Conservation (phyloP, 495 filamentous ascomycete genomes). For the Penicillium coprophilum region DNA sequence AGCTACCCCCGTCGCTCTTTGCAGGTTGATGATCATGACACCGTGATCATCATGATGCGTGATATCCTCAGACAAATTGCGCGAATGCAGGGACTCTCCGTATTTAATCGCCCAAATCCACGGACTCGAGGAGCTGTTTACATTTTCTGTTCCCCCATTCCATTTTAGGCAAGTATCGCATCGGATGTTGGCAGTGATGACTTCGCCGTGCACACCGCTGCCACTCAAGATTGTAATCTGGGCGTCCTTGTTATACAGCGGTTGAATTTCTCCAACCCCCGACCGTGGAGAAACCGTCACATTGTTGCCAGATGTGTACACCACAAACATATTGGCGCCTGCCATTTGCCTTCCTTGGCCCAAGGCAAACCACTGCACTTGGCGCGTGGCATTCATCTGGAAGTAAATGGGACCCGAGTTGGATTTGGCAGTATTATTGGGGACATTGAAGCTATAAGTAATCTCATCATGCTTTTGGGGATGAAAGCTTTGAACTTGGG, state of each 20-base stretch:
- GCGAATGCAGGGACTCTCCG: slow-evolving; percentile 57
- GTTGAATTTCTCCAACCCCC: slow-evolving; percentile 53
- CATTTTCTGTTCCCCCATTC: slow-evolving; percentile 49
- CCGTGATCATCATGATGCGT: slow-evolving; percentile 53
- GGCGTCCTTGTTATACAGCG: slow-evolving; percentile 50
- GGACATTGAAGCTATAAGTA: slow-evolving; percentile 38
- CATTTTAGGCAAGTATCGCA: slow-evolving; percentile 60
- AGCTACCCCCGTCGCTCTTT: slow-evolving; percentile 32
- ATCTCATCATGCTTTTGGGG: slow-evolving; percentile 26
- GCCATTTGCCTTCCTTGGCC: slow-evolving; percentile 64
- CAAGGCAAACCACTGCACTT: slow-evolving; percentile 62
- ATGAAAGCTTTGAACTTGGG: slow-evolving; percentile 31
- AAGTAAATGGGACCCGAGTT: slow-evolving; percentile 54
- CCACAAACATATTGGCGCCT: slow-evolving; percentile 66
- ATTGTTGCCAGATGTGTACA: slow-evolving; percentile 60
- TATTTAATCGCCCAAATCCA: slow-evolving; percentile 69
- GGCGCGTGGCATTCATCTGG: slow-evolving; percentile 60
- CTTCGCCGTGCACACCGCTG: slow-evolving; percentile 52
- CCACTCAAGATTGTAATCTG: slow-evolving; percentile 57
- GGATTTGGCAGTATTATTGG: slow-evolving; percentile 28
- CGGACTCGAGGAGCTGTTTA: slow-evolving; percentile 40
- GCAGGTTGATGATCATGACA: slow-evolving; percentile 16
- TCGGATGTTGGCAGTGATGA: slow-evolving; percentile 64
- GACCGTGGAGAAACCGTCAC: slow-evolving; percentile 66
- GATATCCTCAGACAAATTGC: slow-evolving; percentile 49